Evolutionary conservation across 495 filamentous ascomycete species (phyloP).

Genomic region (Penicillium canescens): DNA sequence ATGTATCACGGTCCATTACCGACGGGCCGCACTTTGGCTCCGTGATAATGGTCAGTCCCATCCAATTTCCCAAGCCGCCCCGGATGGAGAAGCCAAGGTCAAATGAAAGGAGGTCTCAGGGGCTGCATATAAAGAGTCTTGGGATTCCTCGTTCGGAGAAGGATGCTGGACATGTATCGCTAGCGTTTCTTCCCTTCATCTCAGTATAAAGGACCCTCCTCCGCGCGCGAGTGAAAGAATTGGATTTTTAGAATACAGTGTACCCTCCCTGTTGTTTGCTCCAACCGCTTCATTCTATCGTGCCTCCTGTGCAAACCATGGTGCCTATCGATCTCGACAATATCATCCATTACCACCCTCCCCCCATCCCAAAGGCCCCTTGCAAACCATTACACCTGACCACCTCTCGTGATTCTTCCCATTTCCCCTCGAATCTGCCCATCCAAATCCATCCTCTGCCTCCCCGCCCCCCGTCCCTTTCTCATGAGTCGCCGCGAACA

Average conservation of each 20-base stretch:
- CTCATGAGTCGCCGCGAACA: too few relatives aligned
- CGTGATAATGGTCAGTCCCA: neutral
- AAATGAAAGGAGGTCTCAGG: neutral
- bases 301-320: neutral
- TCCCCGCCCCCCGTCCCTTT: too few relatives aligned
- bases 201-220: neutral
- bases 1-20: too few relatives aligned
- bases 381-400: neutral
- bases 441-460: too few relatives aligned
- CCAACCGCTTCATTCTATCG: too few relatives aligned
- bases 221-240: too few relatives aligned
- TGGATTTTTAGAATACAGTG: too few relatives aligned
- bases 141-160: neutral
- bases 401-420: too few relatives aligned
- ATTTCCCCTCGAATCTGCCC: too few relatives aligned
- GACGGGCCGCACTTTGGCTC: neutral
- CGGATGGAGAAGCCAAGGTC: neutral
- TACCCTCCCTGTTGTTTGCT: too few relatives aligned
- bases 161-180: neutral
- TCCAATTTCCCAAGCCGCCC: neutral
- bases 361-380: too few relatives aligned
- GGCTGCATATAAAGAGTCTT: neutral
- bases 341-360: neutral
- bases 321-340: neutral
- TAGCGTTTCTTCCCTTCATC: constrained; percentile 1